Percentiles rank a stretch among this genome's conserved stretches.
These are phyloP conservation scores for Penicillium canescens DNA, from an alignment of 495 filamentous ascomycete genomes.

Conservation along the genomic window DNA sequence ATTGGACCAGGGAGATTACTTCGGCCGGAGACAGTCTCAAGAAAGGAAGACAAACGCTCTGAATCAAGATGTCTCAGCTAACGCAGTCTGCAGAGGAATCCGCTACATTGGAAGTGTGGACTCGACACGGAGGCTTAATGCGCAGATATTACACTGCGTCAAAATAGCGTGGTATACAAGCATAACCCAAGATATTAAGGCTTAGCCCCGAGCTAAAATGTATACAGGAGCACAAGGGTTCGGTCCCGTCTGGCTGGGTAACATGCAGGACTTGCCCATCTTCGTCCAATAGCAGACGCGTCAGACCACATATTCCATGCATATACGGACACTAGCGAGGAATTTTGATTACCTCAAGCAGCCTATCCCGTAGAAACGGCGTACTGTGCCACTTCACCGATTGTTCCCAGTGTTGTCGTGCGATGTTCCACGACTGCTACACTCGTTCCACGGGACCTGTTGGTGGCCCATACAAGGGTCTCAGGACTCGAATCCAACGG, in stretches of 20 bases:
- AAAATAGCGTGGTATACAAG: background rate
- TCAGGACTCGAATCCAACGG: too few species aligned
- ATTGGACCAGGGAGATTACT: too few species aligned
- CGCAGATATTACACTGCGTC: background rate
- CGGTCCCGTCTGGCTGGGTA: too few species aligned
- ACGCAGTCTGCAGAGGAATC: conserved; percentile 15
- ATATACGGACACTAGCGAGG: background rate
- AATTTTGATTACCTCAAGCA: background rate
- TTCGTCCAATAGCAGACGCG: background rate
- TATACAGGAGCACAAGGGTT: background rate
- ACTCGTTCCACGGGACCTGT: background rate
- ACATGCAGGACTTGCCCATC: background rate
- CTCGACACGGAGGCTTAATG: background rate
- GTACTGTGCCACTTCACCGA: background rate
- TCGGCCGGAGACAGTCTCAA: background rate
- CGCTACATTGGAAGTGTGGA: background rate
- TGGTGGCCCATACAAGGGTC: too few species aligned
- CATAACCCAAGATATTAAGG: background rate
- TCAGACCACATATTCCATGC: background rate
- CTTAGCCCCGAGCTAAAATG: conserved; percentile 11
- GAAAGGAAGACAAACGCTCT: background rate
- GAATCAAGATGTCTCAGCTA: background rate
- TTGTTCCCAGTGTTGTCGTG: background rate
- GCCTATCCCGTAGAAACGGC: background rate
- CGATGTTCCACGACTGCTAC: background rate